Conservation (phyloP, 805 yeast genomes). For the Maudiozyma turicensis region DNA sequence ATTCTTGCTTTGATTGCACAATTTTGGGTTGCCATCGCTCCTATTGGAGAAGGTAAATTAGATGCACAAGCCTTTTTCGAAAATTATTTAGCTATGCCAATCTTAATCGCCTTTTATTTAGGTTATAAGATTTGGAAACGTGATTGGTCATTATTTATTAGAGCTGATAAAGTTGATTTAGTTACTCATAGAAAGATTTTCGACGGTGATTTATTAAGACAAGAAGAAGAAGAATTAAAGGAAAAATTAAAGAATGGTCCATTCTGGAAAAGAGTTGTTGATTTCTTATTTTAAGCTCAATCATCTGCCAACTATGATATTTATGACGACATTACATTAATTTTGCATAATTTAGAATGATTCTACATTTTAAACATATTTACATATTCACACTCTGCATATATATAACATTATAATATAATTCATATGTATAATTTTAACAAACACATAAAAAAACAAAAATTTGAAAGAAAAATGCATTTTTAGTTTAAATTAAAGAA, state of each 20-base stretch:
- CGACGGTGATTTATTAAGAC: slow-evolving; percentile 27
- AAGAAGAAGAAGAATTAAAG: slow-evolving; percentile 27
- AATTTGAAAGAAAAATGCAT: too few species aligned
- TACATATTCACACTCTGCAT: too few species aligned
- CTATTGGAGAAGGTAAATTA: slow-evolving; percentile 32
- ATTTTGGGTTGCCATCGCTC: slow-evolving; percentile 59
- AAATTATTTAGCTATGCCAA: slow-evolving; percentile 40
- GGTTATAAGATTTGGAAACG: slow-evolving; percentile 39
- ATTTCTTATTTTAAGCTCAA: slow-evolving; percentile 24
- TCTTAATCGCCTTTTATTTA: slow-evolving; percentile 34
- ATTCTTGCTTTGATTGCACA: slow-evolving; percentile 45
- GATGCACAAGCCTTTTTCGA: slow-evolving; percentile 38
- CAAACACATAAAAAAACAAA: too few species aligned
- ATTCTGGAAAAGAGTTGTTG: slow-evolving; percentile 17
- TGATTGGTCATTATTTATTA: slow-evolving; percentile 32
- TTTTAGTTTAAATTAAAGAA: too few species aligned
- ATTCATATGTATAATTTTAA: too few species aligned
- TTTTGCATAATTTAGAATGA: background rate
- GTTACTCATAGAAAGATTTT: slow-evolving; percentile 23
- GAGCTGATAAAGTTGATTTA: slow-evolving; percentile 25
- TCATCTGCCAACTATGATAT: background rate
- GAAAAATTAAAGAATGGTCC: slow-evolving; percentile 22
- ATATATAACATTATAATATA: too few species aligned
- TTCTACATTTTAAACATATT: too few species aligned
- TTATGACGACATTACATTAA: background rate